Percentiles rank a stretch among this genome's conserved stretches.
Conservation (phyloP, 208 protist species). For the Acanthamoeba polyphaga region DNA sequence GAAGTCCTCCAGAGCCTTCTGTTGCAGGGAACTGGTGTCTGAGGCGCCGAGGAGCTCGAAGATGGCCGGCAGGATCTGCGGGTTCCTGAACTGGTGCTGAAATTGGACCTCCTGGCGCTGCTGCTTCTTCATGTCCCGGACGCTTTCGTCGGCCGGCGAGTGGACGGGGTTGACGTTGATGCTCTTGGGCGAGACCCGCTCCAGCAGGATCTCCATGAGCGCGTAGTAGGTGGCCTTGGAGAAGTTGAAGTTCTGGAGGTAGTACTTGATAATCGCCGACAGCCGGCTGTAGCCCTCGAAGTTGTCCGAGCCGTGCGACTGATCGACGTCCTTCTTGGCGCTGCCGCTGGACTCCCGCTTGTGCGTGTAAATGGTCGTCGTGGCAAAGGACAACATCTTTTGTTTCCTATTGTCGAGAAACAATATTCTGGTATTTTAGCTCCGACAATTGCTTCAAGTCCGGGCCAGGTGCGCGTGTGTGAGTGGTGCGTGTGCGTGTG, state of each 20-base stretch:
- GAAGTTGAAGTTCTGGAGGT: slow-evolving; percentile 71
- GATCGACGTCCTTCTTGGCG: background rate
- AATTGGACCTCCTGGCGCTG: background rate
- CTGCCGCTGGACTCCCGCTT: slow-evolving; percentile 26
- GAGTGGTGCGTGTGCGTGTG: too few species aligned
- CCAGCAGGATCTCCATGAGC: slow-evolving; percentile 71
- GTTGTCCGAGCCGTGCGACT: background rate
- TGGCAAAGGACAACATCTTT: slow-evolving; percentile 7
- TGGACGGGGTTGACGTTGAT: slow-evolving; percentile 62
- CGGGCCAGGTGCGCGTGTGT: too few species aligned
- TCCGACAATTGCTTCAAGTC: too few species aligned
- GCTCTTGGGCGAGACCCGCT: slow-evolving; percentile 22
- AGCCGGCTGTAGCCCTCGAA: slow-evolving; percentile 53
- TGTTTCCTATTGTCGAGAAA: background rate
- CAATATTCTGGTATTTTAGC: too few species aligned
- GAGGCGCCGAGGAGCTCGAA: slow-evolving; percentile 47
- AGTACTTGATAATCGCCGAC: slow-evolving; percentile 45
- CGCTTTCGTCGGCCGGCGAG: slow-evolving; percentile 14
- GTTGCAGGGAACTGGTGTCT: background rate
- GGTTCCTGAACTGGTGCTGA: slow-evolving; percentile 67
- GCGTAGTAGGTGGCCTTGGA: slow-evolving; percentile 42
- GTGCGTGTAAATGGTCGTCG: background rate
- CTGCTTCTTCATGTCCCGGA: background rate
- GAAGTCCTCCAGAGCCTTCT: slow-evolving; percentile 49
- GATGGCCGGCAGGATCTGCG: slow-evolving; percentile 46